Base-by-base conservation (phyloP, 116 monocot species). In the Iris pallida region DNA sequence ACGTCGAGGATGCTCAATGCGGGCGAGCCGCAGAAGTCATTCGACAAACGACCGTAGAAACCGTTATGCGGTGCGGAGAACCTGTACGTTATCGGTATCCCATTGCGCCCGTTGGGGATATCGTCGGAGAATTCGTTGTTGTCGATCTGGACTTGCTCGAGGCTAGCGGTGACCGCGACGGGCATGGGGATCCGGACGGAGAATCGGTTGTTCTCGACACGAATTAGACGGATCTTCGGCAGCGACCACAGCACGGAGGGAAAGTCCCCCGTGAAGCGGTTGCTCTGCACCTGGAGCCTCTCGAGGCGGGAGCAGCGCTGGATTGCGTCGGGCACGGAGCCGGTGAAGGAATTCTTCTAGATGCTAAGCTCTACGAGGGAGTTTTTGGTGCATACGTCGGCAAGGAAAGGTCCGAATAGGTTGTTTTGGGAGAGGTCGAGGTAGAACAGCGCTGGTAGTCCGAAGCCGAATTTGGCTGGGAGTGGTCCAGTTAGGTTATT, bases 71-170 rank as follows among this genome's bases (percentile, higher is more conserved):
- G 86, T 2, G 86, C 86, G 15, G 90, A 86, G 69, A 90, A 81
- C 47, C 81, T 74, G 51, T 90, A 90, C 77, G 86, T 59, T 6
- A 80, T 76, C 7, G 47, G 66, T 10, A 86, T 74, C 55, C 44
- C 2, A 42, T 86, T 86, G 8, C 86, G 56, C 7, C 73, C 62
- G 11, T 8, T 66, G 5, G 90, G 86, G 58, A 90, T 83, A 53
- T 60, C 57, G 4, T 86, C 90, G 2, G 78, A 69, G 71, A 90
- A 83, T 68, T 71, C 76, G 63, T 90, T 90, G 76, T 83, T 79
- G 54, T 86, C 90, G 0, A 90, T 78, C 81, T 90, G 90, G 59
- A 90, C 75, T 57, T 86, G 90, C 68, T 90, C 90, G 4, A 90
- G 68, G 10, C 30, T 65, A 6, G 82, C 68, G 4, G 63, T 18